phyloP scores from a whole-genome alignment of 176 grass and related monocot species.

The Oryza glaberrima region DNA sequence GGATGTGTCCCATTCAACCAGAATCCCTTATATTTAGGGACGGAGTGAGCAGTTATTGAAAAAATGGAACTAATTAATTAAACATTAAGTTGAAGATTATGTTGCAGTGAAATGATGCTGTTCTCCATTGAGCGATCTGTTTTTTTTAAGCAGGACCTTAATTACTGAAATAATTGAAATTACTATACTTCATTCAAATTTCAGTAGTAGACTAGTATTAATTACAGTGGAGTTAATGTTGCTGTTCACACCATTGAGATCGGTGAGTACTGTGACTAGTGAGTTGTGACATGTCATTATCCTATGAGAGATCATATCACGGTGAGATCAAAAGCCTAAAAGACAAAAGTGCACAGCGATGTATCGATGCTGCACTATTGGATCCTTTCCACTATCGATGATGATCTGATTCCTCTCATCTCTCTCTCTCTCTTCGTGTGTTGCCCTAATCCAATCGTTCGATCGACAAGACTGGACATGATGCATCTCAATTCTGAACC shows the following conservation, averaged over 20 bases:
- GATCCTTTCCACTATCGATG: neutral
- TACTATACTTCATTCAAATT: neutral
- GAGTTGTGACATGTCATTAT: conserved; percentile 2
- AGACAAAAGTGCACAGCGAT: conserved; percentile 2
- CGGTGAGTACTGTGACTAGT: neutral
- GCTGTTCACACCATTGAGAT: neutral
- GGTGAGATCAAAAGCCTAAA: neutral
- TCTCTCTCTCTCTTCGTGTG: neutral
- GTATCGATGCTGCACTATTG: neutral
- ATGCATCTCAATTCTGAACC: conserved; percentile 9
- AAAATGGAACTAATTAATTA: neutral
- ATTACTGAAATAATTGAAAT: neutral
- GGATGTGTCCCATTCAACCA: too few species aligned
- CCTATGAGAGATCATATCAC: neutral
- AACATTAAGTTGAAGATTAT: neutral
- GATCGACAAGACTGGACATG: neutral
- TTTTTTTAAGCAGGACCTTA: neutral
- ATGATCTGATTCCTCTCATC: neutral
- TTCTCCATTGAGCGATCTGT: neutral
- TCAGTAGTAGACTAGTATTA: too few species aligned
- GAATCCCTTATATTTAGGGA: too few species aligned
- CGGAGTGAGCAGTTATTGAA: neutral
- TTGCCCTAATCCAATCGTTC: neutral
- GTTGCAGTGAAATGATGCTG: neutral
- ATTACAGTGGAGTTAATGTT: neutral